Evolutionary conservation across 2,329 filamentous ascomycete species (phyloP).

Genomic region (Ceratocystis huliohia): DNA sequence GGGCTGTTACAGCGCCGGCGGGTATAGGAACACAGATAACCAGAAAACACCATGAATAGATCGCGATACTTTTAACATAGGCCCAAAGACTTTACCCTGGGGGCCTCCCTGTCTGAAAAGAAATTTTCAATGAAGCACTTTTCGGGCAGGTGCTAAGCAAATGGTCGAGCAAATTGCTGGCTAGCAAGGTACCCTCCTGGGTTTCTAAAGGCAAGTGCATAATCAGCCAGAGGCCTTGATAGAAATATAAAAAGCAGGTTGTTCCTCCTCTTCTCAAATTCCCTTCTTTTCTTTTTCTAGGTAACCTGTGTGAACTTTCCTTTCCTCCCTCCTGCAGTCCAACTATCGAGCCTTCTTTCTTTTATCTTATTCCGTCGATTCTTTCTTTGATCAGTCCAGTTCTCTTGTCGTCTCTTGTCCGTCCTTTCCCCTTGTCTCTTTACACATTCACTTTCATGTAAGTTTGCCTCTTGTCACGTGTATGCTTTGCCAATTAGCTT

Average conservation of each 20-base stretch:
- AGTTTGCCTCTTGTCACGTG: not conserved
- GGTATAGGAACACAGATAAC: not conserved
- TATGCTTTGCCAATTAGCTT: not conserved
- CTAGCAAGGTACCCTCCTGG: not conserved
- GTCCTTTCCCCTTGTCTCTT: not conserved
- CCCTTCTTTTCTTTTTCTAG: not conserved
- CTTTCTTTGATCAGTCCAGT: not conserved
- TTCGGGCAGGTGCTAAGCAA: not conserved
- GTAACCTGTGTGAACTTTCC: not conserved
- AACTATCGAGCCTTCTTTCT: not conserved
- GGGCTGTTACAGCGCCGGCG: not conserved
- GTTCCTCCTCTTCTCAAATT: not conserved
- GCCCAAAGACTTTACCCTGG: not conserved
- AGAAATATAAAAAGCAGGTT: not conserved
- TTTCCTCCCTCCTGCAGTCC: not conserved
- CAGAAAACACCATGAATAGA: not conserved
- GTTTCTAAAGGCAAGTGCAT: not conserved
- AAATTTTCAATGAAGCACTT: not conserved
- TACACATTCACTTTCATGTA: conserved; percentile 4
- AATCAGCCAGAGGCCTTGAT: conserved; percentile 4
- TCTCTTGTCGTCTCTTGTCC: not conserved
- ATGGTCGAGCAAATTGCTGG: not conserved
- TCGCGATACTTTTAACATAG: not conserved
- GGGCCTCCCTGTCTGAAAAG: not conserved
- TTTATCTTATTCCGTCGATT: not conserved